These are phyloP conservation scores for Calonectria honghensis DNA, from an alignment of 2,329 filamentous ascomycete genomes.

Conservation along the genomic window DNA sequence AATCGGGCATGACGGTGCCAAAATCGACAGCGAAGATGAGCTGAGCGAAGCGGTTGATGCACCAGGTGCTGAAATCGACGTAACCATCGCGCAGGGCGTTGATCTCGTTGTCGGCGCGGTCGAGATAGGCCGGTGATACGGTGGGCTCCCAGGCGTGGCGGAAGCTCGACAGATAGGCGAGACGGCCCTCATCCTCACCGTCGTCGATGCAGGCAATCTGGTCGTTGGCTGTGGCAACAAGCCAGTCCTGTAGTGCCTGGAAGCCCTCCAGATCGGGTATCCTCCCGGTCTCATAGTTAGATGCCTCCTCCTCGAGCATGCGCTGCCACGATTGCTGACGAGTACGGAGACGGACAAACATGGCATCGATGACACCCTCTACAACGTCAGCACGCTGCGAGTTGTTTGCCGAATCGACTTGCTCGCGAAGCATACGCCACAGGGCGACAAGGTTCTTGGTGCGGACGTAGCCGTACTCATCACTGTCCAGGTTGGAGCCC, in stretches of 20 bases:
- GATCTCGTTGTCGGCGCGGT: slow-evolving; percentile 83
- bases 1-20: slow-evolving; percentile 85
- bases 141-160: slow-evolving; percentile 87
- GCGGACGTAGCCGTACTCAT: slow-evolving; percentile 92
- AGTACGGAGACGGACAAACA: slow-evolving; percentile 89
- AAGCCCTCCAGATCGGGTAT: slow-evolving; percentile 77
- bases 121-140: slow-evolving; percentile 87
- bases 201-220: slow-evolving; percentile 99
- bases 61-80: slow-evolving; percentile 95
- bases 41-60: slow-evolving; percentile 88
- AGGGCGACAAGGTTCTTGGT: slow-evolving; percentile 94
- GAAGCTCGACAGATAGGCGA: slow-evolving; percentile 91
- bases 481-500: slow-evolving; percentile 85
- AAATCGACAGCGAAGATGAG: slow-evolving; percentile 96
- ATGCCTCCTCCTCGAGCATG: slow-evolving; percentile 90
- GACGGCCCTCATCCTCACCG: slow-evolving; percentile 82
- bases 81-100: slow-evolving; percentile 89
- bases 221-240: slow-evolving; percentile 97
- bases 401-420: slow-evolving; percentile 88
- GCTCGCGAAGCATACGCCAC: slow-evolving; percentile 98
- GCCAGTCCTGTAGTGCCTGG: slow-evolving; percentile 94
- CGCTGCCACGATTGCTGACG: slow-evolving; percentile 91
- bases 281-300: slow-evolving; percentile 78
- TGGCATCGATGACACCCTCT: slow-evolving; percentile 96
- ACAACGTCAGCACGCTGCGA: slow-evolving; percentile 92